Percentiles rank a stretch among this genome's conserved stretches.
Conservation (phyloP, 306 rosid genomes). For the Nissolia schottii region DNA sequence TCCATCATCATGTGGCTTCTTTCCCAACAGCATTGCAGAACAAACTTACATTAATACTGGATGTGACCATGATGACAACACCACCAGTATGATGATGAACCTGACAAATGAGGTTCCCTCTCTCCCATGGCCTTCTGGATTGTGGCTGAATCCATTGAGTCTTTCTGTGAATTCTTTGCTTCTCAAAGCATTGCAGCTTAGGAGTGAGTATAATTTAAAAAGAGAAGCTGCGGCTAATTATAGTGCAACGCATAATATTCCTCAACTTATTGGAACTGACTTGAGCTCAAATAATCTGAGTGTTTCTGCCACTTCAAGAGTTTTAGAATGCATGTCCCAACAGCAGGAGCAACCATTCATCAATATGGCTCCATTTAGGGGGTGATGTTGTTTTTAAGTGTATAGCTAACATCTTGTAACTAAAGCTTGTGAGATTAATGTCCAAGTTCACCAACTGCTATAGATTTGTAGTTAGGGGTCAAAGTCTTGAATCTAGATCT, state of each 20-base stretch:
- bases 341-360: constrained; percentile 70
- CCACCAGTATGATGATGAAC: no score
- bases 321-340: constrained; percentile 37
- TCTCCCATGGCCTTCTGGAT: constrained; percentile 49
- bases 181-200: constrained; percentile 74
- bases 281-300: constrained; percentile 32
- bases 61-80: no score
- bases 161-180: constrained; percentile 62
- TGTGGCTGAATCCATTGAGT: constrained; percentile 42
- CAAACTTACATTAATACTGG: constrained; percentile 24
- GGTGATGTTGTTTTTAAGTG: constrained; percentile 37
- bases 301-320: constrained; percentile 50
- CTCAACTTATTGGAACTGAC: constrained; percentile 38
- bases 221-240: constrained; percentile 16
- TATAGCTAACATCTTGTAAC: not conserved
- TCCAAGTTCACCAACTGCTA: not conserved
- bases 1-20: constrained; percentile 38
- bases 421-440: not conserved
- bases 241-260: constrained; percentile 14
- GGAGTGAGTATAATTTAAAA: constrained; percentile 35
- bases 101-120: constrained; percentile 22
- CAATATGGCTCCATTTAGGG: constrained; percentile 59
- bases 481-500: not conserved
- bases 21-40: constrained; percentile 18
- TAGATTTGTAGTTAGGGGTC: not conserved